Evolutionary conservation across 2,329 filamentous ascomycete species (phyloP).

Genomic region (Talaromyces amestolkiae): DNA sequence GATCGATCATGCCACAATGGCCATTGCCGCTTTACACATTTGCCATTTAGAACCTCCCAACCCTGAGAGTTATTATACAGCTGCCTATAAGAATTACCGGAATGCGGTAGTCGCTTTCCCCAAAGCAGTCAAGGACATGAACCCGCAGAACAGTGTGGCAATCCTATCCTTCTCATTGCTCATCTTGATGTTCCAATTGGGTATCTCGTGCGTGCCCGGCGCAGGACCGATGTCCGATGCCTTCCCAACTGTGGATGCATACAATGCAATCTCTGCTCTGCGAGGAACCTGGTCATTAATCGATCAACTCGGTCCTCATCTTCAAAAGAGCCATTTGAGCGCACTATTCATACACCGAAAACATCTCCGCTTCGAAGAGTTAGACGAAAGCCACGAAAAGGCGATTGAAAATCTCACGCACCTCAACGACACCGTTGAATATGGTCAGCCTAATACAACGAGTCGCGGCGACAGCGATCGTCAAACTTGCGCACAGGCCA

Average conservation of each 20-base stretch:
- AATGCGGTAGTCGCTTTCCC: conserved; percentile 18
- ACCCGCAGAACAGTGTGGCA: conserved; percentile 15
- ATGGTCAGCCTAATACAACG: background rate
- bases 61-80: conserved; percentile 17
- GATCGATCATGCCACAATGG: conserved; percentile 17
- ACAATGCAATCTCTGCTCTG: conserved; percentile 17
- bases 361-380: conserved; percentile 15
- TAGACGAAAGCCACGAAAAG: conserved; percentile 16
- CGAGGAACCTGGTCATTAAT: conserved; percentile 19
- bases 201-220: conserved; percentile 18
- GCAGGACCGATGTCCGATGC: conserved; percentile 17
- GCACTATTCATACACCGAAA: conserved; percentile 17
- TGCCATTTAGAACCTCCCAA: conserved; percentile 17
- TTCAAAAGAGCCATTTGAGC: conserved; percentile 11
- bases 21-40: conserved; percentile 17
- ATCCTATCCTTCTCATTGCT: conserved; percentile 18
- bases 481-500: conserved; percentile 15
- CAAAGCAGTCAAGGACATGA: conserved; percentile 17
- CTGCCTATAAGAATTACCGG: conserved; percentile 18
- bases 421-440: conserved; percentile 11
- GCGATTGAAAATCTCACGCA: conserved; percentile 1
- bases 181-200: conserved; percentile 19
- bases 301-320: conserved; percentile 17
- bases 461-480: conserved; percentile 6
- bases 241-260: conserved; percentile 14